Base-by-base conservation (phyloP, 352 stramenopile genomes). In the Phytophthora capsici region DNA sequence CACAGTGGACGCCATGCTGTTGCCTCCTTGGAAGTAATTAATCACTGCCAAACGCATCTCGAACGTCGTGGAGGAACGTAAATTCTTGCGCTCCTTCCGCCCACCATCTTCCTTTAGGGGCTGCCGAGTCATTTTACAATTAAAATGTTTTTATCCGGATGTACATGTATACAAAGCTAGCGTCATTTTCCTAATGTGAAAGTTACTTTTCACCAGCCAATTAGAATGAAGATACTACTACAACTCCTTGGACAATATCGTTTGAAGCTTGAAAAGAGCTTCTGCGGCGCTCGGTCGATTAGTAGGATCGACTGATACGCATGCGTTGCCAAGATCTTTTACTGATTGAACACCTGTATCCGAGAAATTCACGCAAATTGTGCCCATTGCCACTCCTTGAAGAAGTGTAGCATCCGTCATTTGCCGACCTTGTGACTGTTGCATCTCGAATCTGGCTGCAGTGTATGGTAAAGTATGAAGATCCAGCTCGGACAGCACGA, bases 21-120 rank as follows among this genome's bases (percentile, higher is more conserved):
- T 37, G 16, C 44, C 57, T 36, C 71, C 71, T 6, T 74, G 47
- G 23, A 66, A 76, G 49, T 71, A 51, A 30, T 66, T 66, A 58
- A 79, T 74, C 26, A 46, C 67, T 9, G 66, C 67, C 19, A 75
- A 49, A n/a, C 71, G 66, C 26, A 53, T 75, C 50, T 76, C 65
- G 59, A 68, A 79, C 53, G 71, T 71, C 8, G 66, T 67, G 57
- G 71, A 73, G 26, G 66, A 57, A 25, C 71, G 71, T 57, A 73
- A 10, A 41, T 75, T 75, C 60, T 75, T 74, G n/a, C 60, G 53
- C 47, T 69, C 56, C 57, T 75, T 78, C 36, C 66, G 56, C 2
- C 70, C 70, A 12, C 66, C 70, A 23, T 57, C 66, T 12, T 61
- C 40, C 47, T 69, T 77, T 16, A 74, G 23, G 14, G 57, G 63